Evolutionary conservation across 495 filamentous ascomycete genomes (phyloP), one percentile per base, ranked within the genome.

Genomic region (Neurospora sp.): DNA sequence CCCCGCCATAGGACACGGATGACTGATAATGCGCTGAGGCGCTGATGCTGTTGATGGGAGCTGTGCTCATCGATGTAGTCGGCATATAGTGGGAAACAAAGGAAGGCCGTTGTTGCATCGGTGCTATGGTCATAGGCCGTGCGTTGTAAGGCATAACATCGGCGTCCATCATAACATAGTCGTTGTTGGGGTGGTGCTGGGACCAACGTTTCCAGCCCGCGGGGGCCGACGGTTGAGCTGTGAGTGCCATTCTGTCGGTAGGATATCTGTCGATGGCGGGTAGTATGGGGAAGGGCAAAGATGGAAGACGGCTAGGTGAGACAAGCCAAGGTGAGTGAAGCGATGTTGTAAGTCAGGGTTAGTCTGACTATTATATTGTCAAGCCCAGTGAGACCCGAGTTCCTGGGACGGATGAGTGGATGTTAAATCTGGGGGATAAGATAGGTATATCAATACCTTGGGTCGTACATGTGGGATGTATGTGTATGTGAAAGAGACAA

Each of bases 121-220:
- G 75, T 16, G 76, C 70, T 31, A 78, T 41, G n/a, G 74, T 75
- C 61, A 74, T 74, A 4, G 77, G 71, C 40, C 75, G 78, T 20
- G 78, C 77, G 73, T 78, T 77, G 73, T 82, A 85, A 4, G 77
- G 73, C 74, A 82, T 78, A 68, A 82, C 72, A 68, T 76, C 70
- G 27, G 79, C 7, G 27, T 81, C 78, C 76, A 83, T 77, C 76
- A 85, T 78, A 71, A 72, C 70, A 76, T 81, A 85, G 20, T 82
- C 79, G 20, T 70, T 44, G 69, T 68, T 75, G 17, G 72, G 72
- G 22, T 81, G 78, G 27, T 82, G 81, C 35, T 83, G 79, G 74
- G 81, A 74, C 83, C 83, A 86, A 72, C 81, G 79, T 69, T 71
- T 76, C 83, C 83, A 86, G 74, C 40, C 71, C 9, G 78, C 71